Evolutionary conservation across 2,329 filamentous ascomycete species (phyloP).

Genomic region (Ascosphaera aggregata): DNA sequence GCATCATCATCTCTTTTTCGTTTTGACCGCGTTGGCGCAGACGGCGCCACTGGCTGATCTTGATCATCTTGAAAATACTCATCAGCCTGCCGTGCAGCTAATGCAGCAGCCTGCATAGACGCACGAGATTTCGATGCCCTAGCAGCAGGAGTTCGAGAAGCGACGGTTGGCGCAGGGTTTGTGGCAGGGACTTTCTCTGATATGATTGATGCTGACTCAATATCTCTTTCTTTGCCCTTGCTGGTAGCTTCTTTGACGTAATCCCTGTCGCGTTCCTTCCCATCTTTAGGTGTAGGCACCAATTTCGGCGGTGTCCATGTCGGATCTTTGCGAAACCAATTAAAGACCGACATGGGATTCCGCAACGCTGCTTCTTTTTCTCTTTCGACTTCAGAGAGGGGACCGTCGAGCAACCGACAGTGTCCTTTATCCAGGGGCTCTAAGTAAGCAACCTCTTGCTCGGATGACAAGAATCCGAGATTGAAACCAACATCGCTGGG

Average conservation of each 20-base stretch:
- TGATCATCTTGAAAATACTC: slow-evolving; percentile 22
- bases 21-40: slow-evolving; percentile 9
- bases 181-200: background rate
- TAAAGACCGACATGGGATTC: slow-evolving; percentile 84
- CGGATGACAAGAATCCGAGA: slow-evolving; percentile 21
- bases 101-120: slow-evolving; percentile 15
- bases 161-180: background rate
- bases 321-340: slow-evolving; percentile 67
- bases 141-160: background rate
- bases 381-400: slow-evolving; percentile 23
- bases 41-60: background rate
- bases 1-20: slow-evolving; percentile 25
- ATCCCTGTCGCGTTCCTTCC: slow-evolving; percentile 55
- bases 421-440: slow-evolving; percentile 19
- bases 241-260: slow-evolving; percentile 18
- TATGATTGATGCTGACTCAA: background rate
- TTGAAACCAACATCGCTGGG: slow-evolving; percentile 10
- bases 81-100: slow-evolving; percentile 18
- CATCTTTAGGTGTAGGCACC: slow-evolving; percentile 48
- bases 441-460: slow-evolving; percentile 21
- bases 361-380: slow-evolving; percentile 34
- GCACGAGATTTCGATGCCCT: background rate
- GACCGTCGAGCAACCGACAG: slow-evolving; percentile 22
- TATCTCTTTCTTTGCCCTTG: slow-evolving; percentile 16
- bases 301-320: background rate